Base-by-base conservation (phyloP, 805 yeast species). In the Kazachstania kunashirensis region DNA sequence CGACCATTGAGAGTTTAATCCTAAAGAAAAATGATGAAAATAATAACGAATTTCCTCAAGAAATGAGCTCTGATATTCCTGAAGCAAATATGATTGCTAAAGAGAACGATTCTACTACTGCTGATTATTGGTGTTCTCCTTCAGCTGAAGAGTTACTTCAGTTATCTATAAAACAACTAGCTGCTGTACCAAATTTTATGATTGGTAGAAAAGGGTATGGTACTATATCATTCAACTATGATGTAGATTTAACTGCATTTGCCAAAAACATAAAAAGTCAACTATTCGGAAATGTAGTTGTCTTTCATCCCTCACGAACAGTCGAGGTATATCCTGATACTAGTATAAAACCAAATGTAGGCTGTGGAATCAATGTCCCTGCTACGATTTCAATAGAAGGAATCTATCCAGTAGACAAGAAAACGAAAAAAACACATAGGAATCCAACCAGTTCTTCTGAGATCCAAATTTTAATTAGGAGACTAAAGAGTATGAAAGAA, bases 121-220 rank as follows among this genome's bases (percentile, higher is more conserved):
- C n/a, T n/a, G 82, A 71, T 3, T 82, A 82, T 48, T 83, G 89
- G 86, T 75, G 84, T 42, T 67, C 79, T 0, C 94, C 92, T 1
- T 59, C 80, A 0, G 59, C 79, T 12, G 62, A 60, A 2, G 73
- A 71, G 21, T 60, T 83, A 2, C 44, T 67, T 0, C 44, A 53
- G 6, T 46, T 73, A 37, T 52, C 78, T 0, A 40, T 59, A 3
- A 65, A 70, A 25, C 72, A 75, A 31, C 65, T 82, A 15, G 45
- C 73, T 1, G 64, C 65, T 18, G 72, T 83, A 13, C 70, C 77
- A 15, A 71, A 76, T 47, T 82, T 82, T 48, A 70, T 77, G 5
- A 68, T 77, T 40, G 92, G 92, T 2, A 71, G 88, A 46, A 64
- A 63, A 36, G 79, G 80, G 0, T 70, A 58, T 50, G 92, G 92